Evolutionary conservation across 768 basidiomycete species (phyloP).

Genomic region (Hemileccinum rubropunctum): DNA sequence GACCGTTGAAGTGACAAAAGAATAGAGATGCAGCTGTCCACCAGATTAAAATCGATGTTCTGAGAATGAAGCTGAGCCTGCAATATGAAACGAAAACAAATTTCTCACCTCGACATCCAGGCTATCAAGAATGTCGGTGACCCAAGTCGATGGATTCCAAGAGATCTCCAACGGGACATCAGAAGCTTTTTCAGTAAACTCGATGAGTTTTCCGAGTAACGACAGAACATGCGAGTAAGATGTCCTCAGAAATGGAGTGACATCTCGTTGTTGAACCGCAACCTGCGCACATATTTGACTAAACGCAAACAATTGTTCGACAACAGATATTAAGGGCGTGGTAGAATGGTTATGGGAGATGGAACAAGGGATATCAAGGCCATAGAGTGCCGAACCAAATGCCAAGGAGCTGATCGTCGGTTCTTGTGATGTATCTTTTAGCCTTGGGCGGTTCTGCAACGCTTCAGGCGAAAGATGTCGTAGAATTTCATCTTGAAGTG

Average conservation of each 20-base stretch:
- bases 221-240: conserved; percentile 51
- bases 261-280: conserved; percentile 32
- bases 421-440: conserved; percentile 36
- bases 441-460: conserved; percentile 49
- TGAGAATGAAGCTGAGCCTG: conserved; percentile 9
- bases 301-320: conserved; percentile 53
- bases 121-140: conserved; percentile 48
- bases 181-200: conserved; percentile 35
- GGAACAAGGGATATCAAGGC: conserved; percentile 33
- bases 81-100: background rate
- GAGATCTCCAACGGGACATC: conserved; percentile 35
- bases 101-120: conserved; percentile 54
- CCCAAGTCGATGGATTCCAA: conserved; percentile 71
- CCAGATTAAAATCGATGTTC: conserved; percentile 55
- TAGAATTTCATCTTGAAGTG: conserved; percentile 54
- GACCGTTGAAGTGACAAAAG: conserved; percentile 54
- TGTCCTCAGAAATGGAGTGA: conserved; percentile 40
- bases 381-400: conserved; percentile 66
- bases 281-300: conserved; percentile 43
- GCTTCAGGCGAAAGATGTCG: conserved; percentile 48
- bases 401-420: conserved; percentile 41
- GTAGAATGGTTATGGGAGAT: conserved; percentile 25
- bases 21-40: conserved; percentile 62
- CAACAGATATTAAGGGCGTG: conserved; percentile 54
- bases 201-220: conserved; percentile 50